Evolutionary conservation across 768 basidiomycete species (phyloP).

Genomic region (Pseudohyphozyma bogoriensis): DNA sequence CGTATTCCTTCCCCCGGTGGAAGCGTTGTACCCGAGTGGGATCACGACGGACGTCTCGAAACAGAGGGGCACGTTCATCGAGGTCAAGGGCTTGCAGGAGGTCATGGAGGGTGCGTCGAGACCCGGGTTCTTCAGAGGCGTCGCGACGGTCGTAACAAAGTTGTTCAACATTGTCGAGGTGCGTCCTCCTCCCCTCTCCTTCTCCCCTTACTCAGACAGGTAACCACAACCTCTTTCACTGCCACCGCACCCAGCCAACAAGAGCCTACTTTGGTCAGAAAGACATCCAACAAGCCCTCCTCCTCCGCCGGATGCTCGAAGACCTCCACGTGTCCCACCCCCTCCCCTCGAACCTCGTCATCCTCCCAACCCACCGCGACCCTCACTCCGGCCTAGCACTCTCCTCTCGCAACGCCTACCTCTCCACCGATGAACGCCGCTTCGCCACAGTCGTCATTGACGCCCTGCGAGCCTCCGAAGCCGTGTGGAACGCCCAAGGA

Average conservation of each 20-base stretch:
- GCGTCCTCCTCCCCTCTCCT: constrained; percentile 27
- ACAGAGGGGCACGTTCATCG: constrained; percentile 82
- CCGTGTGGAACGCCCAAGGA: constrained; percentile 47
- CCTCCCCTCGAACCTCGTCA: constrained; percentile 59
- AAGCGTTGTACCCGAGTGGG: constrained; percentile 88
- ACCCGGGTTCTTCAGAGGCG: constrained; percentile 88
- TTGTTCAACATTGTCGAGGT: constrained; percentile 88
- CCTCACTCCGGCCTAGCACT: constrained; percentile 64
- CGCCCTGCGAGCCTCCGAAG: constrained; percentile 54
- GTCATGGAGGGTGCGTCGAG: constrained; percentile 76
- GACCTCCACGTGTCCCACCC: constrained; percentile 80
- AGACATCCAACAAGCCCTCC: constrained; percentile 89
- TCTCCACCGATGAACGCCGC: constrained; percentile 53
- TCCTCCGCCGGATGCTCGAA: constrained; percentile 63
- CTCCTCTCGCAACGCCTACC: constrained; percentile 81
- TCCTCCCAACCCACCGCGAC: constrained; percentile 69
- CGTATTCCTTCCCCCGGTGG: constrained; percentile 67
- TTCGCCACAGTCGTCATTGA: constrained; percentile 59
- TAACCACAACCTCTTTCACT: constrained; percentile 2
- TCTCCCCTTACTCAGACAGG: not conserved
- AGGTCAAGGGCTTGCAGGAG: constrained; percentile 73
- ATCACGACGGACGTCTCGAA: constrained; percentile 61
- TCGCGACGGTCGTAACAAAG: constrained; percentile 89
- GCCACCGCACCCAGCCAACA: constrained; percentile 54
- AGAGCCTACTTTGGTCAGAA: constrained; percentile 95